Evolutionary conservation across 805 yeast species (phyloP).

Genomic region (Metschnikowia rubicola): DNA sequence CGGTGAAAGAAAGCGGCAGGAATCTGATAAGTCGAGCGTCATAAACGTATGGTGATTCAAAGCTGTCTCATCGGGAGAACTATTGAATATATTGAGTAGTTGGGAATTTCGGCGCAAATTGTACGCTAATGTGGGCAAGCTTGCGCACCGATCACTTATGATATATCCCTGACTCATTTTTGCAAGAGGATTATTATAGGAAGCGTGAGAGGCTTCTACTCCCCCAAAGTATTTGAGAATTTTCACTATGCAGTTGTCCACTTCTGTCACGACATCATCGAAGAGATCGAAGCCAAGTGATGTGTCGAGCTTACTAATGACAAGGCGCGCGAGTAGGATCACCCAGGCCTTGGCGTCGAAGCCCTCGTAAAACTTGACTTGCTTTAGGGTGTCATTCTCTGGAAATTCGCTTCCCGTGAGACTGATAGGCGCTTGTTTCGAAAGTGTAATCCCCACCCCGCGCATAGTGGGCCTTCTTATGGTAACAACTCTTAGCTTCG

Average conservation of each 20-base stretch:
- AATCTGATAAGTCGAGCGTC: conserved; percentile 15
- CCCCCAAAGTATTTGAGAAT: conserved; percentile 31
- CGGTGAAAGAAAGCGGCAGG: conserved; percentile 30
- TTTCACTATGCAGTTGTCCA: conserved; percentile 27
- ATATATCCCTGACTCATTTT: conserved; percentile 15
- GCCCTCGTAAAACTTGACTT: conserved; percentile 23
- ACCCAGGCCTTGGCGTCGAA: conserved; percentile 35
- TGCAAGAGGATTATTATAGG: conserved; percentile 23
- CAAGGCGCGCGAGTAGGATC: conserved; percentile 28
- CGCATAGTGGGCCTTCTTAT: conserved; percentile 28
- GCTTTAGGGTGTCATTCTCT: conserved; percentile 24
- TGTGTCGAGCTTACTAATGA: conserved; percentile 34
- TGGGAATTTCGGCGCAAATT: conserved; percentile 34
- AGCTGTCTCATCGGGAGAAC: conserved; percentile 47
- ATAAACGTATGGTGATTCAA: conserved; percentile 33
- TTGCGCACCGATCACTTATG: conserved; percentile 26
- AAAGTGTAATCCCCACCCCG: conserved; percentile 15
- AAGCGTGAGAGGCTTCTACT: conserved; percentile 1
- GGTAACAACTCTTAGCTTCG: conserved; percentile 32
- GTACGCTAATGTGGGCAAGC: conserved; percentile 31
- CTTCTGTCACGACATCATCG: conserved; percentile 23
- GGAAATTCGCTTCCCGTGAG: conserved; percentile 14
- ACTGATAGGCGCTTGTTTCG: conserved; percentile 17
- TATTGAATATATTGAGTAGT: conserved; percentile 36
- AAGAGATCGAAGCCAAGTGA: conserved; percentile 32